Conservation (phyloP, 176 grass and related monocot species). For the Aegilops bicornis region DNA sequence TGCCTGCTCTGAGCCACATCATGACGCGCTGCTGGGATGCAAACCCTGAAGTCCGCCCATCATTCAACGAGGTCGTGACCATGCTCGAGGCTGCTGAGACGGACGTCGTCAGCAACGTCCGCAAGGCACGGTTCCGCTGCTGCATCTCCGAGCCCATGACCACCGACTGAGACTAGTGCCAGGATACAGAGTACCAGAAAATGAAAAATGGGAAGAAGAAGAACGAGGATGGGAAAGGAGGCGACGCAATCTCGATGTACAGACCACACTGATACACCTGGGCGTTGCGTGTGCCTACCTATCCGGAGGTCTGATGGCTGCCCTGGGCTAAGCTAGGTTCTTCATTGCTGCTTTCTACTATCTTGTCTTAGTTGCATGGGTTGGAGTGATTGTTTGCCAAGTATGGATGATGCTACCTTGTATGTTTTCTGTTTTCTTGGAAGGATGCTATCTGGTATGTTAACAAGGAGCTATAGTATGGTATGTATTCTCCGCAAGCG, state of each 20-base stretch:
- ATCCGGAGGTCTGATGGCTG: neutral
- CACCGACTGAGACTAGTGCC: conserved; percentile 42
- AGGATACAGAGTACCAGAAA: conserved; percentile 21
- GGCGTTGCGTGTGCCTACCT: neutral
- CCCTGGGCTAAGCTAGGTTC: neutral
- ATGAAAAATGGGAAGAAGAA: neutral
- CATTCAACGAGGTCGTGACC: conserved; percentile 59
- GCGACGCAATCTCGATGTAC: neutral
- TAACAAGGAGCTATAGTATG: neutral
- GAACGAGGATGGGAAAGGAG: neutral
- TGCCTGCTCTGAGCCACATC: conserved; percentile 52
- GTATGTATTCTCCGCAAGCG: neutral
- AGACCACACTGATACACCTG: neutral
- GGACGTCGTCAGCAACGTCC: conserved; percentile 57
- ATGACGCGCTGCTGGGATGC: conserved; percentile 78
- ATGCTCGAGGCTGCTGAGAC: conserved; percentile 65
- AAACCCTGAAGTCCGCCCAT: conserved; percentile 53
- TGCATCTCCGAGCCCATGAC: conserved; percentile 73
- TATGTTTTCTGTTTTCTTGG: conserved; percentile 1
- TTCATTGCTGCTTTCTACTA: neutral
- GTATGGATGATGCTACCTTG: conserved; percentile 9
- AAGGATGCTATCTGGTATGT: conserved; percentile 14
- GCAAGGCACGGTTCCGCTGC: conserved; percentile 76
- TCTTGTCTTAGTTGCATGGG: conserved; percentile 18
- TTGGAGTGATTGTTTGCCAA: conserved; percentile 14